Evolutionary conservation across 164 flowering plant genomes (phyloP).

Genomic region (Chimonanthus praecox): DNA sequence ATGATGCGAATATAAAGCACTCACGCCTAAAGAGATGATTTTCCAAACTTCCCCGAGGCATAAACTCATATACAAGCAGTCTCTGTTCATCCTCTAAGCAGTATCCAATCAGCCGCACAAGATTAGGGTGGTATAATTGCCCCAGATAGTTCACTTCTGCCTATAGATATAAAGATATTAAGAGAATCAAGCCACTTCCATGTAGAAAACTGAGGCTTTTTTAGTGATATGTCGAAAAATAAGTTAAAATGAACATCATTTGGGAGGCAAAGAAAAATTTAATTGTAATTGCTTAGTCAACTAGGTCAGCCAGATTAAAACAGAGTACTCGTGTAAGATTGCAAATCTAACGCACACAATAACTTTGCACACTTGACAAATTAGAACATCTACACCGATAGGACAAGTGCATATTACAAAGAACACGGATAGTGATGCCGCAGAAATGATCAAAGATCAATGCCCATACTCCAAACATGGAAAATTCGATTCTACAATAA

Average conservation of each 20-base stretch:
- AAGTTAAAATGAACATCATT: neutral
- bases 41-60: conserved; percentile 84
- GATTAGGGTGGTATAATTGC: conserved; percentile 68
- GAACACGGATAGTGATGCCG: neutral
- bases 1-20: conserved; percentile 17
- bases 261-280: neutral
- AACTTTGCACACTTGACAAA: neutral
- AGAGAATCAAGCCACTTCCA: neutral
- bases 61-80: conserved; percentile 75
- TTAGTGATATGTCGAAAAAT: too few species aligned
- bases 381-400: neutral
- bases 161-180: conserved; percentile 25
- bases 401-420: neutral
- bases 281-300: neutral
- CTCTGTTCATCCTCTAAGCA: conserved; percentile 80
- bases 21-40: conserved; percentile 80
- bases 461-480: neutral
- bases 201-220: neutral
- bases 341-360: neutral
- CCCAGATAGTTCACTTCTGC: conserved; percentile 84
- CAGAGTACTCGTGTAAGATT: neutral
- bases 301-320: neutral
- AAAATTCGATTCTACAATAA: neutral
- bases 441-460: neutral
- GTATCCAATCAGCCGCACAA: conserved; percentile 71